Conservation (phyloP, 2,329 filamentous ascomycete genomes). For the Basipetospora chlamydospora region DNA sequence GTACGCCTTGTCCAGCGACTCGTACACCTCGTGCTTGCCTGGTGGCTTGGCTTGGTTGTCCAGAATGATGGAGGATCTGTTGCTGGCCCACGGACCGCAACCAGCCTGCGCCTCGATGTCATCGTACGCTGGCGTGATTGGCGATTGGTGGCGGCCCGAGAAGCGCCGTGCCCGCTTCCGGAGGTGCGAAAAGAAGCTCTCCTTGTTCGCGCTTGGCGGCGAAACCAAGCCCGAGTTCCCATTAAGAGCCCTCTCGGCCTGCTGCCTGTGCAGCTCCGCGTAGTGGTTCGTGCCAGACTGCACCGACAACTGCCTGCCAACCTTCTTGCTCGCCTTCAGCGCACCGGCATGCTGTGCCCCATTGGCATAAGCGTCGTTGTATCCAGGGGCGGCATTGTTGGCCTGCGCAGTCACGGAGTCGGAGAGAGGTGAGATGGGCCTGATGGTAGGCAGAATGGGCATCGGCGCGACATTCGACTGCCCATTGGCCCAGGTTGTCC, state of each 20-base stretch:
- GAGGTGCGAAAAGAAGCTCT: slow-evolving; percentile 96
- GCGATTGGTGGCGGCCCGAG: slow-evolving; percentile 77
- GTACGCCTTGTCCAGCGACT: slow-evolving; percentile 44
- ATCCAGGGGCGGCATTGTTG: slow-evolving; percentile 29
- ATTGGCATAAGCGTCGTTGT: slow-evolving; percentile 25
- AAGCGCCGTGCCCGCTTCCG: slow-evolving; percentile 84
- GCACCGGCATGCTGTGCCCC: slow-evolving; percentile 31
- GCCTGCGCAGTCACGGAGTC: slow-evolving; percentile 85
- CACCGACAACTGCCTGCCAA: slow-evolving; percentile 84
- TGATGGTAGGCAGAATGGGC: slow-evolving; percentile 87
- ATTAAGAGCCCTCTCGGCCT: slow-evolving; percentile 81
- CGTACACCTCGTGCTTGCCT: slow-evolving; percentile 41
- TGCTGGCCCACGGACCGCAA: slow-evolving; percentile 77
- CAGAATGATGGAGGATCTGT: slow-evolving; percentile 69
- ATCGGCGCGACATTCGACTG: slow-evolving; percentile 72
- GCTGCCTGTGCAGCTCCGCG: slow-evolving; percentile 73
- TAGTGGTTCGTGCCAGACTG: slow-evolving; percentile 90
- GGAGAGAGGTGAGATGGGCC: slow-evolving; percentile 90
- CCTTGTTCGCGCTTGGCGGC: slow-evolving; percentile 67
- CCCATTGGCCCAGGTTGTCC: slow-evolving; percentile 87
- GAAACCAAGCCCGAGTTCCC: slow-evolving; percentile 64
- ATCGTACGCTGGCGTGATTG: slow-evolving; percentile 64
- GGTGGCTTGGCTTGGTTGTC: slow-evolving; percentile 40
- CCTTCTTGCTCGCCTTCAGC: slow-evolving; percentile 66
- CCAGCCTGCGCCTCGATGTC: slow-evolving; percentile 89